Conservation (phyloP, 2,329 filamentous ascomycete genomes). For the Paracoccidioides lutzii region DNA sequence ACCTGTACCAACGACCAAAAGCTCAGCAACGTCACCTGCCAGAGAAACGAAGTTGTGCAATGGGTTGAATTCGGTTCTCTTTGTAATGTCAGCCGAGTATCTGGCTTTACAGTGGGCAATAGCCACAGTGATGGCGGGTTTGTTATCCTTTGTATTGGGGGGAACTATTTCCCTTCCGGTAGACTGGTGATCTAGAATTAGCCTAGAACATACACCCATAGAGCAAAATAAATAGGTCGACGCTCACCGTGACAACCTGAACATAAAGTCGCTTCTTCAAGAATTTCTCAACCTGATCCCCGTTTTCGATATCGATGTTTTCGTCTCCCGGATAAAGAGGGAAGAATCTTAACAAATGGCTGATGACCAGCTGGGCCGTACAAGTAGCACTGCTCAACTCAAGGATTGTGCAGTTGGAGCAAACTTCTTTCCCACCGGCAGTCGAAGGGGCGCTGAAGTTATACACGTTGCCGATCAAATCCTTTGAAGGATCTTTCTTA, state of each 20-base stretch:
- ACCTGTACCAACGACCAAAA: background rate
- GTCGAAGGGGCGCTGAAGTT: constrained; percentile 1
- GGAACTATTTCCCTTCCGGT: background rate
- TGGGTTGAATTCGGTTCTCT: background rate
- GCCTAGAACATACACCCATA: background rate
- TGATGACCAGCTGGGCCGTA: background rate
- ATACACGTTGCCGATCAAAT: background rate
- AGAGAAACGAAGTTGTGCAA: constrained; percentile 1
- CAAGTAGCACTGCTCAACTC: background rate
- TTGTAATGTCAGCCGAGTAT: background rate
- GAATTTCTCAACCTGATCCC: background rate
- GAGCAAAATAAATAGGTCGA: background rate
- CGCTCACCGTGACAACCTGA: background rate
- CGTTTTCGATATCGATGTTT: background rate
- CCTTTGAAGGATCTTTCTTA: background rate
- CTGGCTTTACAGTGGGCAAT: background rate
- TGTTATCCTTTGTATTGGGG: background rate
- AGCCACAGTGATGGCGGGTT: background rate
- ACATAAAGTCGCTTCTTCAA: background rate
- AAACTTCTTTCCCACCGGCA: background rate
- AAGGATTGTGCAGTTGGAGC: constrained; percentile 1
- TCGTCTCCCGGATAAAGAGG: background rate
- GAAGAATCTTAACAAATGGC: constrained; percentile 2
- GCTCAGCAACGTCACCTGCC: constrained; percentile 2
- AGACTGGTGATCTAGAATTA: background rate